Base-by-base conservation (phyloP, 78 protist genomes). In the Dictyostelium citrinum region DNA sequence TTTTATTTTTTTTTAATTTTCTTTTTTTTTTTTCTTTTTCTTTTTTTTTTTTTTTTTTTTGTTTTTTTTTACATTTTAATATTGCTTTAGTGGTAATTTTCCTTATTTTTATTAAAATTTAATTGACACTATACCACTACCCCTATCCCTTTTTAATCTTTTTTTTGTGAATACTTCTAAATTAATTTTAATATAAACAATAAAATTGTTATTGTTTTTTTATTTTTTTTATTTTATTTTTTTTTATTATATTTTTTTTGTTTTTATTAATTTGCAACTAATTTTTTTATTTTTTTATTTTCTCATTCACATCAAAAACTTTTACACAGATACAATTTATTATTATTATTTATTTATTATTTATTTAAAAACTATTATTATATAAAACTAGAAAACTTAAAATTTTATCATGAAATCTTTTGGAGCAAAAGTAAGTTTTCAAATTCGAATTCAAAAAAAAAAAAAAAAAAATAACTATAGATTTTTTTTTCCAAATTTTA, bases 371-470 rank as follows among this genome's bases (percentile, higher is more conserved):
- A 45, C 51, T 45, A 45, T 45, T 49, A 49, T 16, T 8, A 49
- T 49, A 49, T 60, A 60, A n/a, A 60, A 64, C 72, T 64, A 64
- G 27, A 55, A 55, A 55, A 55, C 64, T 64, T 75, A 3, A 41
- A 39, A 31, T 9, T 41, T 35, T 22, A 74, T 20, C 2, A 75
- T 75, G 81, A 75, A 75, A 41, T 75, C 81, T 39, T 75, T 75
- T 75, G 81, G 81, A 75, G 81, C 81, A 75, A 75, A 75, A 46
- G 81, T 75, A 75, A 75, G 49, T 33, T 72, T 31, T 55, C 64
- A 55, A 20, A 37, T 22, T 16, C 7, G 24, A 60, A 60, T n/a
- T n/a, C n/a, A 16, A 60, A 24, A 60, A 24, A 29, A 6, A 67
- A 12, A 70, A 27, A 70, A 70, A 70, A 5, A 68, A 39, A 74